Evolutionary conservation across 257 asterid species (phyloP).

Genomic region (Mentha longifolia): DNA sequence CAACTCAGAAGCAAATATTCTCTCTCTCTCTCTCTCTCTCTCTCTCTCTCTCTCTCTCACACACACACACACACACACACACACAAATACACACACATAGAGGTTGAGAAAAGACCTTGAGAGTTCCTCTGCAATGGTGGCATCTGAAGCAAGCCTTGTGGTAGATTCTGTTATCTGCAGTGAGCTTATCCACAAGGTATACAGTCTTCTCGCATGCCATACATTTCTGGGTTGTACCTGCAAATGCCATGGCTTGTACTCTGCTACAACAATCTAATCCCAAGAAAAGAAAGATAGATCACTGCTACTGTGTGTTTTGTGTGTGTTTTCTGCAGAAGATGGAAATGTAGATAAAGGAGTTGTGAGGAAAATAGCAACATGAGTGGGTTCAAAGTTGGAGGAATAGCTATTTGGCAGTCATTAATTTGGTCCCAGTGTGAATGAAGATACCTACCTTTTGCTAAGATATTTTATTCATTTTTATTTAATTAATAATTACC

Average conservation of each 20-base stretch:
- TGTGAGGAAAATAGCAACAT: slow-evolving; percentile 28
- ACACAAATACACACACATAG: too few species aligned
- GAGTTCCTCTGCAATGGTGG: slow-evolving; percentile 97
- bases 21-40: too few species aligned
- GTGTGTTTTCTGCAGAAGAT: slow-evolving; percentile 17
- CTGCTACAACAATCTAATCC: neutral
- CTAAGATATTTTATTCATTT: neutral
- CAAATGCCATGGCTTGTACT: slow-evolving; percentile 72
- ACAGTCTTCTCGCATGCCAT: slow-evolving; percentile 96
- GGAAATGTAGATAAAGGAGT: slow-evolving; percentile 39
- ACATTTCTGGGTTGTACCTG: slow-evolving; percentile 98
- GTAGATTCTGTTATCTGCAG: slow-evolving; percentile 86
- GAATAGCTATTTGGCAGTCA: slow-evolving; percentile 39
- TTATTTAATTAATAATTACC: neutral
- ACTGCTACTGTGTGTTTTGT: slow-evolving; percentile 18
- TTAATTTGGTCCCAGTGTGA: slow-evolving; percentile 50
- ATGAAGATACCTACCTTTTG: slow-evolving; percentile 38
- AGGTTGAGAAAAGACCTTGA: slow-evolving; percentile 56
- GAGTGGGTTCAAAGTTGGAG: slow-evolving; percentile 31
- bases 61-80: too few species aligned
- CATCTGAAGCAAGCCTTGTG: slow-evolving; percentile 98
- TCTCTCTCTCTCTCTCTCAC: neutral
- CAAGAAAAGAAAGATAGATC: neutral
- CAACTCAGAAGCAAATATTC: slow-evolving; percentile 8
- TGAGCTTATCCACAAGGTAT: slow-evolving; percentile 83